Evolutionary conservation across 78 protist genomes (phyloP).

Genomic region (Capsaspora owczarzaki): DNA sequence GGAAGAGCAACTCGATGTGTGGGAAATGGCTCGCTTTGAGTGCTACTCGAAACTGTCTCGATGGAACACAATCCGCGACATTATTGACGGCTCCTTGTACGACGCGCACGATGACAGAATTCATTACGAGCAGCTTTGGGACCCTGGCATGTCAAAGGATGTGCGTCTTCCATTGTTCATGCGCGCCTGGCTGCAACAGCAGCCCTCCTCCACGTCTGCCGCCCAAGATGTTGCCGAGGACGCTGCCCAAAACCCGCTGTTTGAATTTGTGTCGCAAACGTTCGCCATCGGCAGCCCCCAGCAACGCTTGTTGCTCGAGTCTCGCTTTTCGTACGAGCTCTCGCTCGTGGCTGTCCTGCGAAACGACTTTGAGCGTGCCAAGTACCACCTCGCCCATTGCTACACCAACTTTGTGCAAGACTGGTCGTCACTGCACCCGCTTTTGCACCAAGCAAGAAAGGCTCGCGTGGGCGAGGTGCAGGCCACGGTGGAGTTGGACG

Average conservation of each 20-base stretch:
- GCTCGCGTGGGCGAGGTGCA: not conserved
- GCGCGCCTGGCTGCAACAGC: too few relatives aligned
- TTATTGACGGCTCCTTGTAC: not conserved
- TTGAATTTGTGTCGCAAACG: not conserved
- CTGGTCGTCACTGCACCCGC: conserved; percentile 2
- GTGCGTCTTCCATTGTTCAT: too few relatives aligned
- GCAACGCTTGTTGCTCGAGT: too few relatives aligned
- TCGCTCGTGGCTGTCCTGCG: not conserved
- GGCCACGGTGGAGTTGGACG: conserved; percentile 12
- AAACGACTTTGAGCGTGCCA: not conserved
- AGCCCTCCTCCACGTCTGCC: too few relatives aligned
- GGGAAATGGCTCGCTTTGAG: not conserved
- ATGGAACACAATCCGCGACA: not conserved
- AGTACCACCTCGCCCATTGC: not conserved
- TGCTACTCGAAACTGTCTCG: not conserved
- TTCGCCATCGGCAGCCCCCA: too few relatives aligned
- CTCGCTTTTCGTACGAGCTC: not conserved
- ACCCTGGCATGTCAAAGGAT: too few relatives aligned
- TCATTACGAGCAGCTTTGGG: too few relatives aligned
- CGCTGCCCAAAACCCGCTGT: too few relatives aligned
- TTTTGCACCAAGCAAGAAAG: not conserved
- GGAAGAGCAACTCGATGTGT: not conserved
- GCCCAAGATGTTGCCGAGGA: too few relatives aligned
- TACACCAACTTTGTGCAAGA: not conserved
- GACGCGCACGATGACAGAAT: too few relatives aligned